phyloP scores from a whole-genome alignment of 441 rosid species.

The Euphorbia corollata region DNA sequence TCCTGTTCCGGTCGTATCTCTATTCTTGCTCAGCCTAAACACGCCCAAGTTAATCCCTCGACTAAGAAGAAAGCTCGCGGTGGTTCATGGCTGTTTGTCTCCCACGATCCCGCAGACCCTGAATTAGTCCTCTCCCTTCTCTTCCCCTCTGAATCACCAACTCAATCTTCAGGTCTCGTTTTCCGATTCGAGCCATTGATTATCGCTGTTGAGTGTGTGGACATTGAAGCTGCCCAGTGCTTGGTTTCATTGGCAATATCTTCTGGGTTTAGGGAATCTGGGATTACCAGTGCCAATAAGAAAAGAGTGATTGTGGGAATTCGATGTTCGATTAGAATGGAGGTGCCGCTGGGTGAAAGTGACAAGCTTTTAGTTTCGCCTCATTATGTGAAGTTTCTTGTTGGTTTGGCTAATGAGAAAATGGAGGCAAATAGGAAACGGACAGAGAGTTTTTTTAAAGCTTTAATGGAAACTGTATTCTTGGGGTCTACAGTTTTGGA shows the following conservation, averaged over 20 bases:
- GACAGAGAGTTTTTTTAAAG: slow-evolving; percentile 46
- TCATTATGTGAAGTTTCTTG: slow-evolving; percentile 64
- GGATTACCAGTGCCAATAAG: slow-evolving; percentile 56
- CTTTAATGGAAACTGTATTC: slow-evolving; percentile 37
- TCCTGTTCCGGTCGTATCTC: slow-evolving; percentile 95
- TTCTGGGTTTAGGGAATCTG: slow-evolving; percentile 77
- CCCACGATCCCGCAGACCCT: slow-evolving; percentile 61
- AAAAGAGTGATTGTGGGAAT: slow-evolving; percentile 79
- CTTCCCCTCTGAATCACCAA: slow-evolving; percentile 27
- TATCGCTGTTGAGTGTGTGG: slow-evolving; percentile 70
- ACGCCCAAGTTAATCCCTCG: slow-evolving; percentile 13
- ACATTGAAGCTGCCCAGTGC: slow-evolving; percentile 50
- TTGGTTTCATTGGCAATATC: slow-evolving; percentile 67
- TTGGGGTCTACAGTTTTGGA: slow-evolving; percentile 9
- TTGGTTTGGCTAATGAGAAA: slow-evolving; percentile 70
- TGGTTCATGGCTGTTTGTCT: slow-evolving; percentile 73
- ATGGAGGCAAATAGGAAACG: slow-evolving; percentile 77
- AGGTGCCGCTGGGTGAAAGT: slow-evolving; percentile 72
- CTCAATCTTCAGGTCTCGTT: slow-evolving; percentile 37
- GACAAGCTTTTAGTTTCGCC: slow-evolving; percentile 43
- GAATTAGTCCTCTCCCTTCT: slow-evolving; percentile 45
- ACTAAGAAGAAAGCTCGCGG: slow-evolving; percentile 65
- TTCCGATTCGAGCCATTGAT: slow-evolving; percentile 87
- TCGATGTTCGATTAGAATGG: slow-evolving; percentile 76
- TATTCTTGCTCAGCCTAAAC: slow-evolving; percentile 59